These are phyloP conservation scores for Macrolepiota dolichaula DNA, from an alignment of 768 basidiomycete species.

Conservation along the genomic window DNA sequence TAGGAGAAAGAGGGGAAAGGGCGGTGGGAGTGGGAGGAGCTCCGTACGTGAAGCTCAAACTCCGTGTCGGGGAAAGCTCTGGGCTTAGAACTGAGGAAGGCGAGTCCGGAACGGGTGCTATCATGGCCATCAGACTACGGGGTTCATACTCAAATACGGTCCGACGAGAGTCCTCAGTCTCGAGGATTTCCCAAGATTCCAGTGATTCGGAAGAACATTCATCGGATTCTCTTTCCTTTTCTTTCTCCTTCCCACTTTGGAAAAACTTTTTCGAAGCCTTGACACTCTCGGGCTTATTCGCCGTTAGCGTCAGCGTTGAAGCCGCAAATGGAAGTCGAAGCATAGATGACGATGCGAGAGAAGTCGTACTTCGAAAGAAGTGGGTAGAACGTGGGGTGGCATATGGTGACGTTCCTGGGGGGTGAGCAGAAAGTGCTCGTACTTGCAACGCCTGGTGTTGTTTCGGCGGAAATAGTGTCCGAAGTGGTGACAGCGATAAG, in stretches of 20 bases:
- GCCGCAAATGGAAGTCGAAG: slow-evolving; percentile 21
- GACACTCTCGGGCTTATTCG: slow-evolving; percentile 29
- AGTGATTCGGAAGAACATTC: slow-evolving; percentile 5
- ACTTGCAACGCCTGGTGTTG: slow-evolving; percentile 25
- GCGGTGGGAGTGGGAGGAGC: slow-evolving; percentile 14
- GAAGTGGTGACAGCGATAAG: slow-evolving; percentile 43
- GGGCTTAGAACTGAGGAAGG: slow-evolving; percentile 11
- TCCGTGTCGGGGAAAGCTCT: slow-evolving; percentile 22
- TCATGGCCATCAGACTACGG: slow-evolving; percentile 24
- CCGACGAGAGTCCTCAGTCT: slow-evolving; percentile 14
- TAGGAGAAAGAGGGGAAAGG: slow-evolving; percentile 5
- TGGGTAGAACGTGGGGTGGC: slow-evolving; percentile 27
- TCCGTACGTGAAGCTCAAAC: slow-evolving; percentile 25
- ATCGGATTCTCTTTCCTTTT: slow-evolving; percentile 24
- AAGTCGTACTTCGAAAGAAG: slow-evolving; percentile 45
- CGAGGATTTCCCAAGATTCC: slow-evolving; percentile 47
- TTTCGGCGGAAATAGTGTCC: slow-evolving; percentile 42
- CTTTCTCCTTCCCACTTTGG: slow-evolving; percentile 37
- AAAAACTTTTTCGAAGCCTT: slow-evolving; percentile 31
- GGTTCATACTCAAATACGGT: slow-evolving; percentile 16
- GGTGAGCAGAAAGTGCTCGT: slow-evolving; percentile 39
- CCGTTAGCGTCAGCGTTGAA: slow-evolving; percentile 18
- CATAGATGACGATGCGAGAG: slow-evolving; percentile 39
- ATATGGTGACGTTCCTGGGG: slow-evolving; percentile 37
- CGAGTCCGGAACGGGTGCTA: slow-evolving; percentile 19